Evolutionary conservation across 208 protist species (phyloP), one percentile per base, ranked within the genome.

Genomic region (Wallacemonas sp.): DNA sequence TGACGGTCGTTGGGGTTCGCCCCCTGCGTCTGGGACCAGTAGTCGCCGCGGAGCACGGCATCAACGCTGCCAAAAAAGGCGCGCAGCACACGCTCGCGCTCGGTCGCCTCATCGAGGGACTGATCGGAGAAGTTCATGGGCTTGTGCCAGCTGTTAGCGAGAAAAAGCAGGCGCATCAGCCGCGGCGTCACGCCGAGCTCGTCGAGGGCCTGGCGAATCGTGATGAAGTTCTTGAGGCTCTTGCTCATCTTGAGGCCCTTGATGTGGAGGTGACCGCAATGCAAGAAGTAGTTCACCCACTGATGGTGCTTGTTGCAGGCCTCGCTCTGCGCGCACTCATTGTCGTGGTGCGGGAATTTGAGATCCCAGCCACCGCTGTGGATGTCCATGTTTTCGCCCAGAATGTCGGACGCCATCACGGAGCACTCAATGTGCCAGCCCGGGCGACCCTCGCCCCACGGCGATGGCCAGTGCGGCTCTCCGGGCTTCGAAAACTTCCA

Each of bases 371-470:
- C 98, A 33, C 98, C 99, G 44, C 77, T 79, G 81, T 99, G 98
- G 61, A 99, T 95, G 79, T 99, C 98, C 49, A 99, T 89, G 38
- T 91, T 89, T 28, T 73, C 57, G 32, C 97, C 97, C 8, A 99
- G 76, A 2, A 98, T 71, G 62, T 96, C 84, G 39, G 84, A 89
- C 8, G 97, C 91, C 98, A 99, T 99, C n/a, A 96, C 99, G 44
- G 93, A 98, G 92, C 99, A 99, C 75, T 99, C 99, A 76, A 99
- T 99, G 79, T 99, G 99, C 99, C 99, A 99, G 26, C 99, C 99
- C 2, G 99, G 99, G 22, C 99, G 84, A 23, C 99, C 99, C 2
- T 69, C 61, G 44, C 97, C 95, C 87, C 91, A 98, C 36, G 92
- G 97, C 23, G 86, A 96, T 0, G 92, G 70, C 97, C 98, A 99